Base-by-base conservation (phyloP, 2,329 filamentous ascomycete species). In the Diaporthe australafricana region DNA sequence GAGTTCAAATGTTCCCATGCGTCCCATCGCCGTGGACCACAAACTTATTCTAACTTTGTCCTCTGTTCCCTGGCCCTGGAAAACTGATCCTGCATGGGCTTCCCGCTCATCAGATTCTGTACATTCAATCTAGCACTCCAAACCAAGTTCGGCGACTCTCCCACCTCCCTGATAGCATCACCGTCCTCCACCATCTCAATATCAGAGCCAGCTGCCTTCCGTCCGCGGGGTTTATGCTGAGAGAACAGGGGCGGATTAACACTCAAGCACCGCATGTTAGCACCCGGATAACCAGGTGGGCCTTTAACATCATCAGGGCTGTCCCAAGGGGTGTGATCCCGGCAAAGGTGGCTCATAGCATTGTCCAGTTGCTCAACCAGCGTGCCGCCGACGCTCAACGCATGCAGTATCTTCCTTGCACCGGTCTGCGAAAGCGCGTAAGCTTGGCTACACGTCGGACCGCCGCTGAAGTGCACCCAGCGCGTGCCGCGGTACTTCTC, bases 401-500 rank as follows among this genome's bases (percentile, higher is more conserved):
- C 73, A 20, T 70, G 63, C 45, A 74, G 17, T 3, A 73, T 30
- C n/a, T 74, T 73, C 17, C 73, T 65, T 3, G 73, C 73, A 12
- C 73, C 73, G 16, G 48, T 20, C 45, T 74, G 73, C 5, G 71
- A 71, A 0, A 74, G 57, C 0, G 73, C 73, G 47, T 74, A 74
- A 8, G 68, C 73, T 6, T 70, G 68, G 27, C 72, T 74, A 47
- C 73, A 74, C 2, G 71, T 74, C 2, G 73, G 73, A 1, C 71
- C 73, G 1, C 73, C 73, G 14, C 71, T 73, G 35, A 74, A 73
- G 17, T 74, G 73, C 11, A 73, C 71, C 73, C 71, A 73, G 8
- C 73, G 71, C 8, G 68, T 73, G 6, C 68, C 48, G 7, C 30
- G 45, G 32, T 74, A 62, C 27, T 63, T 50, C 4, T 65, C 45